Percentiles rank a stretch among this genome's conserved stretches.
These are phyloP conservation scores for Lepidium aucheri DNA, from an alignment of 345 rosid species.

Conservation along the genomic window DNA sequence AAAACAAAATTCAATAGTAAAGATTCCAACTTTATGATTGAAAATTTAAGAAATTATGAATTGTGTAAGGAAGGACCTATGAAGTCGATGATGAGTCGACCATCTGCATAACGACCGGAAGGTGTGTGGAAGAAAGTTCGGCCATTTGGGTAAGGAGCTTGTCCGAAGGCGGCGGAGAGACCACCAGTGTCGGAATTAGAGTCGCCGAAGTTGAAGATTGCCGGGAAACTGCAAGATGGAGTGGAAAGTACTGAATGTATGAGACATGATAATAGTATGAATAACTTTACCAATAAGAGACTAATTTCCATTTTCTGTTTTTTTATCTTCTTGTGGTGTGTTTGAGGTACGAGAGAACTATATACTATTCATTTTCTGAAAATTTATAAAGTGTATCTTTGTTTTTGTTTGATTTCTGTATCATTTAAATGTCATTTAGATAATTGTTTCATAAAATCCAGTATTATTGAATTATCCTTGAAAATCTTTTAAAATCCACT, in stretches of 20 bases:
- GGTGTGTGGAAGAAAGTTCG: constrained; percentile 48
- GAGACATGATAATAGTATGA: not conserved
- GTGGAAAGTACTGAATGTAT: not conserved
- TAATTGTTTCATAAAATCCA: too few relatives aligned
- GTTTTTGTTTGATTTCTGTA: too few relatives aligned
- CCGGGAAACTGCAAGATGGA: constrained; percentile 11
- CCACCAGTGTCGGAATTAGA: constrained; percentile 49
- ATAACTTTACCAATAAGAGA: not conserved
- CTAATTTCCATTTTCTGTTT: not conserved
- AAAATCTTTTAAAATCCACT: too few relatives aligned
- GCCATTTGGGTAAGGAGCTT: constrained; percentile 49
- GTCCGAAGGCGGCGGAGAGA: constrained; percentile 54
- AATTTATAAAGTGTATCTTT: not conserved
- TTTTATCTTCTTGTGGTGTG: not conserved
- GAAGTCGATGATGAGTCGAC: constrained; percentile 59
- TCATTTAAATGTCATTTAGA: too few relatives aligned
- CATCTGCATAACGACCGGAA: constrained; percentile 60
- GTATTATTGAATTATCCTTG: too few relatives aligned
- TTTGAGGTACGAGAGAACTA: not conserved
- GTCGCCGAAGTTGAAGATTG: constrained; percentile 40
- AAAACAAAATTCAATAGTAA: not conserved
- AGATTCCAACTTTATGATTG: not conserved
- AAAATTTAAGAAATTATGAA: not conserved
- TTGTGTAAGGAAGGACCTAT: constrained; percentile 32
- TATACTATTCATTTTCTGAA: not conserved